These are phyloP conservation scores for Sapria himalayana DNA, from an alignment of 345 rosid species.

Conservation along the genomic window DNA sequence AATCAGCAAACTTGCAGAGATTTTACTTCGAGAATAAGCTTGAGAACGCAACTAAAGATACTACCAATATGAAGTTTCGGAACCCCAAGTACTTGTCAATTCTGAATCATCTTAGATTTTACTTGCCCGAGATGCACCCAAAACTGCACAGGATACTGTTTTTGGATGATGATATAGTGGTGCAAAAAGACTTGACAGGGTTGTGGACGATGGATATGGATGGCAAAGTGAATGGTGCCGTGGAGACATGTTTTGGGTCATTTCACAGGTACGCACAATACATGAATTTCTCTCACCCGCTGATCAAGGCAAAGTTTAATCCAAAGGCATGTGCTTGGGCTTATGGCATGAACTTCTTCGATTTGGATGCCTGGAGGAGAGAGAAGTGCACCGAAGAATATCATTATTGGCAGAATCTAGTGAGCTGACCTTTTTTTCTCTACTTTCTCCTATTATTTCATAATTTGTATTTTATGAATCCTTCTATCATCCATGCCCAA, in stretches of 20 bases:
- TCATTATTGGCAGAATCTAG: conserved; percentile 96
- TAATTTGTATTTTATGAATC: not conserved
- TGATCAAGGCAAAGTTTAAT: conserved; percentile 80
- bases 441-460: not conserved
- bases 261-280: conserved; percentile 93
- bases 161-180: conserved; percentile 88
- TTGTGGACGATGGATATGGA: conserved; percentile 96
- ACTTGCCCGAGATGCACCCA: conserved; percentile 90
- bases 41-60: conserved; percentile 80
- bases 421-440: conserved; percentile 14
- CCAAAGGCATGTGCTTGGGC: conserved; percentile 99
- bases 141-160: conserved; percentile 71
- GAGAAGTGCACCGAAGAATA: conserved; percentile 97
- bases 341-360: conserved; percentile 98
- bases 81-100: conserved; percentile 89
- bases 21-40: conserved; percentile 91
- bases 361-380: conserved; percentile 95
- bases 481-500: too few species aligned
- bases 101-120: conserved; percentile 82
- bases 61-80: conserved; percentile 90
- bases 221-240: conserved; percentile 92
- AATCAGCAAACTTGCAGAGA: conserved; percentile 69
- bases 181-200: conserved; percentile 88
- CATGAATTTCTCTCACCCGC: conserved; percentile 94
- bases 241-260: conserved; percentile 94